Percentiles rank a stretch among this genome's conserved stretches.
Evolutionary conservation across 2,329 filamentous ascomycete species (phyloP).

Genomic region (Davidsoniella virescens): DNA sequence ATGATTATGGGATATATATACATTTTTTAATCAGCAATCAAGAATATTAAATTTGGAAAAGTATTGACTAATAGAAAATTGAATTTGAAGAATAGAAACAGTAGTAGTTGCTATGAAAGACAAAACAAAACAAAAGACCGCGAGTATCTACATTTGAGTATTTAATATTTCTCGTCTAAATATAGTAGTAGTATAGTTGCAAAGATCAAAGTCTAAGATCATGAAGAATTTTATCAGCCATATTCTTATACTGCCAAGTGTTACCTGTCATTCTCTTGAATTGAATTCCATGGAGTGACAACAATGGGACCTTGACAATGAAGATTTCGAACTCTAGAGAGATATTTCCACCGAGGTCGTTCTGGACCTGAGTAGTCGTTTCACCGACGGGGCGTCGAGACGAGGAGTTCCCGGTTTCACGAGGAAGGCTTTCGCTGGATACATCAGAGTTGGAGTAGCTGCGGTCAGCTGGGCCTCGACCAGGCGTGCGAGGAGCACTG

Average conservation of each 20-base stretch:
- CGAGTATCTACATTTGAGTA: too few relatives aligned
- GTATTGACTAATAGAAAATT: not conserved
- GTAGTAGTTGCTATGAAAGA: not conserved
- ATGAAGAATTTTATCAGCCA: constrained; percentile 88
- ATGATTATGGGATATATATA: too few relatives aligned
- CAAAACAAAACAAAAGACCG: not conserved
- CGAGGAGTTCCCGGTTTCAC: constrained; percentile 33
- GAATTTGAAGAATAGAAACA: not conserved
- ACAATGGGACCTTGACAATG: constrained; percentile 89
- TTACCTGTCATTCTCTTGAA: constrained; percentile 94
- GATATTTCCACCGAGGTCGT: constrained; percentile 71
- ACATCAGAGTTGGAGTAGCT: constrained; percentile 79
- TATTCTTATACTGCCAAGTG: constrained; percentile 97
- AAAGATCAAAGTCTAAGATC: constrained; percentile 48
- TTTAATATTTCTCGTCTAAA: too few relatives aligned
- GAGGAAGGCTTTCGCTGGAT: constrained; percentile 57
- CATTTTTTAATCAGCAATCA: too few relatives aligned
- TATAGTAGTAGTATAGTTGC: not conserved
- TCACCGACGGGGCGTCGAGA: constrained; percentile 43
- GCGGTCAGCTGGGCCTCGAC: constrained; percentile 37
- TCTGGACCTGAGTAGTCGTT: constrained; percentile 83
- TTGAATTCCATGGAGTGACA: constrained; percentile 87
- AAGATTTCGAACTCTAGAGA: constrained; percentile 86
- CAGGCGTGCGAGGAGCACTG: constrained; percentile 23
- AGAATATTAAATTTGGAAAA: not conserved